A percentile compares a stretch with the other conserved stretches of the same genome.
phyloP scores from a whole-genome alignment of 306 rosid species.

The Fragaria ananassa region DNA sequence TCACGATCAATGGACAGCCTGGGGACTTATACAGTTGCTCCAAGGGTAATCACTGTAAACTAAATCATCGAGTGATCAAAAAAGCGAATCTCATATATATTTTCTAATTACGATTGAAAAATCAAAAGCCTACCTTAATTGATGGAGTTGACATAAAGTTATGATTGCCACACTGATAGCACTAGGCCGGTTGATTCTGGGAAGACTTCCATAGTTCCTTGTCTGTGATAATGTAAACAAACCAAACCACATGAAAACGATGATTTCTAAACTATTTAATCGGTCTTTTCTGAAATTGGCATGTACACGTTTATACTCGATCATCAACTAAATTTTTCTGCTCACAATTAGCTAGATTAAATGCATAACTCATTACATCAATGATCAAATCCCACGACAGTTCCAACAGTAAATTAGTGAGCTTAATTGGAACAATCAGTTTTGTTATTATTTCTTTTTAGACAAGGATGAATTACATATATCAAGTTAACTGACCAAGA shows the following conservation, averaged over 20 bases:
- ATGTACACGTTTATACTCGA: neutral
- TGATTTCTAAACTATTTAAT: neutral
- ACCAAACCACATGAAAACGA: neutral
- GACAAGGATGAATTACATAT: too few relatives aligned
- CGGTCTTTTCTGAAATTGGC: neutral
- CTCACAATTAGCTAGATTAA: neutral
- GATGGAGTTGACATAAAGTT: neutral
- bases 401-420: neutral
- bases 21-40: constrained; percentile 25
- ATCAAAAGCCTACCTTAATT: neutral
- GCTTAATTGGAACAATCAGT: neutral
- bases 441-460: neutral
- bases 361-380: neutral
- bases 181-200: neutral
- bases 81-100: neutral
- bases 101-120: neutral
- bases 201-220: neutral
- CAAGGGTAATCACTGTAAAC: neutral
- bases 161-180: neutral
- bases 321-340: neutral
- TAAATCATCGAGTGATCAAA: neutral
- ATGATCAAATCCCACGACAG: neutral
- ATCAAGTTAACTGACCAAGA: too few relatives aligned
- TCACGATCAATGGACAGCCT: constrained; percentile 33
- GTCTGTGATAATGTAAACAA: neutral